These are phyloP conservation scores for Viola pubescens DNA, from an alignment of 441 rosid species.

Conservation along the genomic window DNA sequence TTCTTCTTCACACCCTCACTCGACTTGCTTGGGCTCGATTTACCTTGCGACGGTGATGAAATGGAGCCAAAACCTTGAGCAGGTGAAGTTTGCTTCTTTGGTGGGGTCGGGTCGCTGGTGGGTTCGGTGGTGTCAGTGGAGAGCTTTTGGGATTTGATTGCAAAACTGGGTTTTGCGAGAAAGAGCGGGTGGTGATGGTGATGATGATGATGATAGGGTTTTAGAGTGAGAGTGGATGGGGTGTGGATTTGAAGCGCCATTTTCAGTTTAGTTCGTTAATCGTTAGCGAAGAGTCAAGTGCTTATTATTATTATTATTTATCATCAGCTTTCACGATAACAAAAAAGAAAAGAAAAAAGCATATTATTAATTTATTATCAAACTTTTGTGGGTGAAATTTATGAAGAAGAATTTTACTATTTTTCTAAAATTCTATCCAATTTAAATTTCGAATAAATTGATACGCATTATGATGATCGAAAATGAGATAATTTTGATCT, in stretches of 20 bases:
- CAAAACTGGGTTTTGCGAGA: conserved; percentile 9
- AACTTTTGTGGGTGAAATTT: too few species aligned
- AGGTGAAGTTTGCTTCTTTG: conserved; percentile 38
- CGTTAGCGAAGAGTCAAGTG: too few species aligned
- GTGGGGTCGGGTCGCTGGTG: conserved; percentile 25
- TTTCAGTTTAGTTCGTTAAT: conserved; percentile 31
- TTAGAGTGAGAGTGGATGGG: conserved; percentile 22
- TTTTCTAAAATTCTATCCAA: too few species aligned
- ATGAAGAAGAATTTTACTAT: too few species aligned
- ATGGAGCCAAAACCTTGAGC: conserved; percentile 63
- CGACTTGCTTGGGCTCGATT: conserved; percentile 9
- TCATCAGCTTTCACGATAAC: too few species aligned
- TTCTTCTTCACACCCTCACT: conserved; percentile 26
- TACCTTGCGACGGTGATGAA: conserved; percentile 23
- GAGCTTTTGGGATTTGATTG: conserved; percentile 24
- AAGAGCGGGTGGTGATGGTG: conserved; percentile 17
- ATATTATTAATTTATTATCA: too few species aligned
- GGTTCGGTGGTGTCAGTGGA: conserved; percentile 28
- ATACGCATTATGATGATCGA: too few species aligned
- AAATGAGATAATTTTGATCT: too few species aligned
- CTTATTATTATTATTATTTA: too few species aligned
- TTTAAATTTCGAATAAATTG: too few species aligned
- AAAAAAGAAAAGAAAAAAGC: too few species aligned
- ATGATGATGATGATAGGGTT: conserved; percentile 28
- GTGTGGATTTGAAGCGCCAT: conserved; percentile 65